Evolutionary conservation across 225 moss, liverwort and hornwort species (phyloP).

Genomic region (Polytrichum formosum): DNA sequence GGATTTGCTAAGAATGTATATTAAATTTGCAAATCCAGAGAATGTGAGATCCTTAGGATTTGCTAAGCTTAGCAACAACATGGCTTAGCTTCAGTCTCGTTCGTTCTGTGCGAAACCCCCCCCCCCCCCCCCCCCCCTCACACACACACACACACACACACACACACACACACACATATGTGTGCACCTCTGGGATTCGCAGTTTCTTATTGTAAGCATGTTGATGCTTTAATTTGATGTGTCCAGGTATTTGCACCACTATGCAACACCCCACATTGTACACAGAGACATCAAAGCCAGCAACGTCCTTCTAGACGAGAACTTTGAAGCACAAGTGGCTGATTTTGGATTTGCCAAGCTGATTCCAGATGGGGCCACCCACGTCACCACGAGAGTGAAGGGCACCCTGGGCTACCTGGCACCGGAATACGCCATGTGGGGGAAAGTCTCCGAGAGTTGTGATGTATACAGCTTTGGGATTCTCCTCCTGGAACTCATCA

Average conservation of each 20-base stretch:
- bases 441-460: constrained; percentile 97
- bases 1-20: too few relatives aligned
- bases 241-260: constrained; percentile 84
- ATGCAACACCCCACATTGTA: constrained; percentile 89
- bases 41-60: too few relatives aligned
- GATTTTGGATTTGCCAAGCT: constrained; percentile 97
- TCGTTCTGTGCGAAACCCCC: too few relatives aligned
- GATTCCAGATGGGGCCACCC: constrained; percentile 89
- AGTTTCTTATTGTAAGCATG: background rate
- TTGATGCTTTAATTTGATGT: background rate
- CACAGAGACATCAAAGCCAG: constrained; percentile 97
- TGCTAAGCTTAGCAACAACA: too few relatives aligned
- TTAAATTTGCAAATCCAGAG: too few relatives aligned
- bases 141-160: too few relatives aligned
- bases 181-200: background rate
- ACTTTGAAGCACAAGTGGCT: constrained; percentile 92
- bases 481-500: constrained; percentile 82
- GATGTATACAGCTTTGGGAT: constrained; percentile 99
- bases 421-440: constrained; percentile 99
- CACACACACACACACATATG: background rate
- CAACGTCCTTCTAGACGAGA: constrained; percentile 87
- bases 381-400: constrained; percentile 91
- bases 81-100: background rate
- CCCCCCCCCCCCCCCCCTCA: too few relatives aligned
- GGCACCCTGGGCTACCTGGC: constrained; percentile 92